Evolutionary conservation across 1,284 basidiomycete genomes (phyloP).

Genomic region (Rhodotorula sp.): DNA sequence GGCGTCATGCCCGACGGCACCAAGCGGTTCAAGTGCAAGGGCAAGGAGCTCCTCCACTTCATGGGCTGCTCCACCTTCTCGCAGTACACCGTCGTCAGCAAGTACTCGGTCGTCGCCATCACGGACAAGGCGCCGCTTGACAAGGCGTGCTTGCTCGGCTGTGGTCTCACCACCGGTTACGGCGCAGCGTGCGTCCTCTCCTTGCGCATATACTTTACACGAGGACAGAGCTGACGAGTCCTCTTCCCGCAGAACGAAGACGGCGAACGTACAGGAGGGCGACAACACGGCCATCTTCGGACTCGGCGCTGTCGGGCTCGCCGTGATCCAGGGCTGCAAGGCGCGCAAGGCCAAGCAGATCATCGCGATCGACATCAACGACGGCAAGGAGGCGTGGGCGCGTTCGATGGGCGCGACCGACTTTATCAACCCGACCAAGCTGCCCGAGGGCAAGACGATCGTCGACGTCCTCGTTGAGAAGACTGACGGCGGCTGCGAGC

Average conservation of each 20-base stretch:
- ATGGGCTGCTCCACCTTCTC: conserved; percentile 99
- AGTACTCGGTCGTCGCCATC: conserved; percentile 93
- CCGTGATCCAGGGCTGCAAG: conserved; percentile 80
- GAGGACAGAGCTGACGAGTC: conserved; percentile 15
- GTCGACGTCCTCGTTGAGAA: conserved; percentile 88
- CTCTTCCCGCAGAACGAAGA: conserved; percentile 53
- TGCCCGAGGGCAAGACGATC: conserved; percentile 76
- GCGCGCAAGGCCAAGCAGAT: conserved; percentile 79
- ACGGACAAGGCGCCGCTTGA: conserved; percentile 80
- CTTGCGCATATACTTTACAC: conserved; percentile 28
- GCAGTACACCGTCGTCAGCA: conserved; percentile 97
- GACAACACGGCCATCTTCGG: conserved; percentile 84
- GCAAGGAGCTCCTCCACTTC: conserved; percentile 81
- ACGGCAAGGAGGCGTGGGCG: conserved; percentile 82
- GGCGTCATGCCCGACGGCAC: conserved; percentile 94
- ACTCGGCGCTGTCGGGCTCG: conserved; percentile 93
- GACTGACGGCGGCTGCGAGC: conserved; percentile 96
- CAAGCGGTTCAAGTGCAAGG: conserved; percentile 84
- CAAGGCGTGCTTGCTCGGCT: conserved; percentile 77
- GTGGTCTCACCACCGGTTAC: conserved; percentile 84
- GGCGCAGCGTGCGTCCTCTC: conserved; percentile 70
- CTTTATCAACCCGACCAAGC: conserved; percentile 80
- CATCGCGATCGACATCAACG: conserved; percentile 87
- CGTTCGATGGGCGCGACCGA: conserved; percentile 95
- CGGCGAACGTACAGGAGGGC: conserved; percentile 54